These are phyloP conservation scores for Aspergillus funiculosus DNA, from an alignment of 495 filamentous ascomycete genomes.

Conservation along the genomic window DNA sequence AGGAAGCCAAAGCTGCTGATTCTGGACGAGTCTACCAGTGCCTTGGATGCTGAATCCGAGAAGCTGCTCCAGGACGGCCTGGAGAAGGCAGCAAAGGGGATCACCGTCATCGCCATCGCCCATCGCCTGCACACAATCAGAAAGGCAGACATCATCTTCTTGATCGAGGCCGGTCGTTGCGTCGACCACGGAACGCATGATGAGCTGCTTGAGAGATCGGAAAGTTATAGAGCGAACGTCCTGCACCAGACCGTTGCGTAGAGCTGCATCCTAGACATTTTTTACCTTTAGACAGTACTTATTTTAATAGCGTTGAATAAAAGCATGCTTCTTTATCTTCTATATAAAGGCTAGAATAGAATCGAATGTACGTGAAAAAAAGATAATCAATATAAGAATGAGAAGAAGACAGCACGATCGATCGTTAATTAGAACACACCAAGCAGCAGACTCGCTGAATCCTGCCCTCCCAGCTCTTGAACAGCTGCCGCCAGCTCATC, in stretches of 20 bases:
- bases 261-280: too few species aligned
- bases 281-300: too few species aligned
- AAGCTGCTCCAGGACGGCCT: conserved; percentile 64
- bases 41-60: conserved; percentile 71
- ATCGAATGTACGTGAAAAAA: not conserved
- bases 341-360: too few species aligned
- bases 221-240: conserved; percentile 54
- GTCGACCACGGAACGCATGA: conserved; percentile 64
- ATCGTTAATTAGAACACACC: too few species aligned
- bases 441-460: too few species aligned
- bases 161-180: conserved; percentile 62
- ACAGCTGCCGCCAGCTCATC: conserved; percentile 25
- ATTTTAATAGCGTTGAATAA: conserved; percentile 1
- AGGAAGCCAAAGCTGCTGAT: conserved; percentile 64
- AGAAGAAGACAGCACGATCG: too few species aligned
- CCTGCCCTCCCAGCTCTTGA: conserved; percentile 18
- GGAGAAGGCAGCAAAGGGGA: conserved; percentile 58
- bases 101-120: conserved; percentile 74
- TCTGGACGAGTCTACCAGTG: conserved; percentile 73
- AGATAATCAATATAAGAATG: not conserved
- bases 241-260: conserved; percentile 40
- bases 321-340: too few species aligned
- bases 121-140: conserved; percentile 72
- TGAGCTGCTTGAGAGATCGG: conserved; percentile 54
- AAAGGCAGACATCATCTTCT: conserved; percentile 69